Base-by-base conservation (phyloP, 495 filamentous ascomycete genomes). In the Jackrogersella minutella region DNA sequence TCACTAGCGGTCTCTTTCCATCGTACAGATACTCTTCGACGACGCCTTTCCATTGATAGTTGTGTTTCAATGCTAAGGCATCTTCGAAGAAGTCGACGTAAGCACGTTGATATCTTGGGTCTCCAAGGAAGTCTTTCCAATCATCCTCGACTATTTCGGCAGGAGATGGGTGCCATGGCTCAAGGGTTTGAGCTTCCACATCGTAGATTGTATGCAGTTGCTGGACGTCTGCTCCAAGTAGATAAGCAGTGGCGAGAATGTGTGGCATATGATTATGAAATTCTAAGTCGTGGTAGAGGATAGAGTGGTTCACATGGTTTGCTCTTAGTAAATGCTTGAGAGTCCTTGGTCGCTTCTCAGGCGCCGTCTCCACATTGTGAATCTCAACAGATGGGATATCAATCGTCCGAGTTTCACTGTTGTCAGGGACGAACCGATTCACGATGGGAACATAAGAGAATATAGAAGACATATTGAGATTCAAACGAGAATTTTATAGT, bases 61-160 rank as follows among this genome's bases (percentile, higher is more conserved):
- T 82, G 54, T 87, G 81, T 26, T 84, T 83, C 68, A 87, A 77
- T 5, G 89, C 92, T 40, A 97, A 77, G 61, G 90, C 84, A 74
- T 97, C 93, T 72, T 97, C 93, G 70, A 95, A 97, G 69, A 93
- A 96, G 73, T 97, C 91, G 16, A 97, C 79, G 71, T 88, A 97
- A 3, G 94, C 93, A 26, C 96, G 83, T 73, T 99, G 91, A 73
- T 96, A 96, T 80, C 82, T 80, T 72, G 84, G 79, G 67, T 91
- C 82, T 34, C 93, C 92, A 16, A 98, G 74, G 75, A 86, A 93
- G 57, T 92, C 87, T 69, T 89, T 82, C 96, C 96, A 98, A 72
- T 97, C 95, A 40, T 89, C 83, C 58, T 85, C 78, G 16, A 86
- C 85, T 41, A 99, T 85, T 75, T 98, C 94, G 0, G 88, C 85